Conservation (phyloP, 208 protist genomes). For the Leishmania tarentolae region DNA sequence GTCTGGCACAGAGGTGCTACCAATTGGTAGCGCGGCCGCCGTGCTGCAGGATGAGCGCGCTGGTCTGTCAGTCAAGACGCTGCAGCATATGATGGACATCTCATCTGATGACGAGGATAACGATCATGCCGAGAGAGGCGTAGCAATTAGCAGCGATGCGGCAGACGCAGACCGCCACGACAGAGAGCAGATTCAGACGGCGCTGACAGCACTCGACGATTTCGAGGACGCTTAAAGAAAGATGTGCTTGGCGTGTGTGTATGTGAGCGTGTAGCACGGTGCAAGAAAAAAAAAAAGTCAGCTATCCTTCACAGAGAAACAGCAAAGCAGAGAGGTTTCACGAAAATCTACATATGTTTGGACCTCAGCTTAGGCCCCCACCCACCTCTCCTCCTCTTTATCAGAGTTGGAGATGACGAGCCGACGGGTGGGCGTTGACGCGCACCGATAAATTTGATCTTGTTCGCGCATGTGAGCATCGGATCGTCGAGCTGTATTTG, state of each 20-base stretch:
- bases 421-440: background rate
- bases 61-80: background rate
- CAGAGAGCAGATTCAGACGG: constrained; percentile 63
- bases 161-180: constrained; percentile 45
- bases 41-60: background rate
- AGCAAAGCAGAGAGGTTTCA: background rate
- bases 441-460: background rate
- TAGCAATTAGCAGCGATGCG: constrained; percentile 2
- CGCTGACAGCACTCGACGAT: constrained; percentile 82
- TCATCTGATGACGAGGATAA: constrained; percentile 36
- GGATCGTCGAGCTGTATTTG: background rate
- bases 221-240: constrained; percentile 76
- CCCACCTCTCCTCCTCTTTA: too few species aligned
- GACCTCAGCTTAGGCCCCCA: background rate
- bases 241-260: background rate
- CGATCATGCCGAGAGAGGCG: constrained; percentile 18
- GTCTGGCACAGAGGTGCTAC: constrained; percentile 11
- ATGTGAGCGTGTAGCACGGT: background rate
- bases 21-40: background rate
- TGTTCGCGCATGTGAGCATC: background rate
- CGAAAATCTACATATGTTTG: background rate
- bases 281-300: background rate
- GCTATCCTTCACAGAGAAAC: background rate
- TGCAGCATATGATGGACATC: constrained; percentile 21
- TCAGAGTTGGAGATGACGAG: background rate